Base-by-base conservation (phyloP, 805 yeast species). In the Nakazawaea wickerhamii region DNA sequence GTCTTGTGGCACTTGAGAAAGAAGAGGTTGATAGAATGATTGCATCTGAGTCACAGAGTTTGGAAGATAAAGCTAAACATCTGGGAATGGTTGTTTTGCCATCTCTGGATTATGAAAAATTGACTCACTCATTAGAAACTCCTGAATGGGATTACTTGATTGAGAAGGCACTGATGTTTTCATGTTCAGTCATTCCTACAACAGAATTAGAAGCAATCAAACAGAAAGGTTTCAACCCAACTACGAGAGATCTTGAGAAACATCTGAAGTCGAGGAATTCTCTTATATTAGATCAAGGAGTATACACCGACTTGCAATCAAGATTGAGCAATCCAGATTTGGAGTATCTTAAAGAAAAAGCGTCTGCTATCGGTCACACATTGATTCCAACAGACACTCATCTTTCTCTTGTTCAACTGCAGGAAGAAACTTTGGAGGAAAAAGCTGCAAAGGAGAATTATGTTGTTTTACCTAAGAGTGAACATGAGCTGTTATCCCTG, bases 71-170 rank as follows among this genome's bases (percentile, higher is more conserved):
- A 15, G 61, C 63, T 4, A 30, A 51, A 7, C 40, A 45, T 4
- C 49, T 54, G 17, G 63, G 57, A 3, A 52, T 48, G 11, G 44
- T 38, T 17, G 35, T 61, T n/a, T 37, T 61, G 8, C 32, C 52
- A 2, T 30, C 37, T 11, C 40, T 38, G 3, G 55, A 50, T 4
- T 45, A 51, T 26, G 30, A 46, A 13, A 49, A 48, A 25, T 36
- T 51, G 9, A 31, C 47, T 36, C 40, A 48, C 20, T 45, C 36
- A 33, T 40, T 46, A 26, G 50, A 49, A 2, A 46, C 53, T 17
- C 71, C 72, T 10, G 38, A 57, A 1, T 28, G 55, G 5, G 64
- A 59, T 0, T 61, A 57, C 31, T 46, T 73, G 17, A 55, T 54
- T 27, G 60, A 59, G 22, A 59, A 58, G 39, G 68, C 72, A 2